These are phyloP conservation scores for Colletotrichum horii DNA, from an alignment of 2,329 filamentous ascomycete genomes.

Conservation along the genomic window DNA sequence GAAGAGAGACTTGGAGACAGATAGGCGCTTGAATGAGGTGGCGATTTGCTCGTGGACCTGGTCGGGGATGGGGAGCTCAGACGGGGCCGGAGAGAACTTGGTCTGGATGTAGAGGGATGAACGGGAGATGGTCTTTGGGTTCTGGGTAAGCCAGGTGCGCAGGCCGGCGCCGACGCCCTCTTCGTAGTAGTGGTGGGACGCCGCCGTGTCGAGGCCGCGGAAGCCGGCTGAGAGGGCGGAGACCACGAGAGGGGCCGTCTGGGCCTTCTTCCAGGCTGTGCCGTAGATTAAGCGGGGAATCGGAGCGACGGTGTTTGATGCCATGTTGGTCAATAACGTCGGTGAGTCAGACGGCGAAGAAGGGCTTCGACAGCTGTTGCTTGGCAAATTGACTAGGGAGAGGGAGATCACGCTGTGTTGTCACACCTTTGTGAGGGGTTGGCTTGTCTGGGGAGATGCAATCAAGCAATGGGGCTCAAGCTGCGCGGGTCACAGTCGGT, in stretches of 20 bases:
- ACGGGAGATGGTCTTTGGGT: not conserved
- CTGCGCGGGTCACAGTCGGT: not conserved
- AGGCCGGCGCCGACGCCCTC: conserved; percentile 72
- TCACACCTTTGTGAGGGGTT: not conserved
- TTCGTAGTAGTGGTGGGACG: conserved; percentile 80
- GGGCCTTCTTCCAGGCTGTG: conserved; percentile 84
- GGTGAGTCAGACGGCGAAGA: not conserved
- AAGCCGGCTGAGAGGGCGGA: conserved; percentile 73
- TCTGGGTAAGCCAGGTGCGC: conserved; percentile 32
- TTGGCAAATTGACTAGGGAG: not conserved
- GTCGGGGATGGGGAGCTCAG: conserved; percentile 57
- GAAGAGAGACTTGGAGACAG: conserved; percentile 29
- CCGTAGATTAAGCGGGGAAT: conserved; percentile 72
- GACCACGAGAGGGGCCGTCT: conserved; percentile 70
- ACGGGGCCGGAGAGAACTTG: conserved; percentile 60
- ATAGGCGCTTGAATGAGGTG: conserved; percentile 70
- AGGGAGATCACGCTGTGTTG: not conserved
- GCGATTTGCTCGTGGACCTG: conserved; percentile 72
- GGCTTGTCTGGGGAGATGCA: not conserved
- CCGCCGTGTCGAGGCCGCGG: conserved; percentile 77
- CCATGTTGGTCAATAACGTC: not conserved
- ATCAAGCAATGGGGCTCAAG: conserved; percentile 4
- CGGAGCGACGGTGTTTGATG: conserved; percentile 5
- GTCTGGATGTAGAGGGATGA: conserved; percentile 68
- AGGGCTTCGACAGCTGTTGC: not conserved